phyloP scores from a whole-genome alignment of 1,284 basidiomycete species.

The Phylloboletellus chloephorus region DNA sequence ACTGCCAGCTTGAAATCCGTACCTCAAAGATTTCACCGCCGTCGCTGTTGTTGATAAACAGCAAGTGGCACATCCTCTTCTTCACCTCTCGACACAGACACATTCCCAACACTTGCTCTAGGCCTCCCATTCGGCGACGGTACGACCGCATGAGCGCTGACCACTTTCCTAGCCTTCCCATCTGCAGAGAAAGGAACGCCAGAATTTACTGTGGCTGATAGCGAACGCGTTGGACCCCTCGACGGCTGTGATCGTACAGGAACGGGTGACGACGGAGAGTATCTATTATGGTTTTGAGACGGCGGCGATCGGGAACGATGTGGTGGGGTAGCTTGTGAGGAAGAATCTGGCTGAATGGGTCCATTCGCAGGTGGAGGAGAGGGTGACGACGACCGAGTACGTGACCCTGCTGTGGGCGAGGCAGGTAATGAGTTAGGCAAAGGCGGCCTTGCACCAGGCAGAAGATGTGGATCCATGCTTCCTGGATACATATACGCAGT shows the following conservation, averaged over 20 bases:
- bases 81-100: slow-evolving; percentile 37
- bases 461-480: slow-evolving; percentile 18
- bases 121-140: slow-evolving; percentile 38
- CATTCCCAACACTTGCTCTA: slow-evolving; percentile 34
- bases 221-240: slow-evolving; percentile 52
- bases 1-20: background rate
- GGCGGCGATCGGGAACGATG: slow-evolving; percentile 35
- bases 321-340: slow-evolving; percentile 13
- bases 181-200: slow-evolving; percentile 42
- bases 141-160: slow-evolving; percentile 57
- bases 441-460: slow-evolving; percentile 15
- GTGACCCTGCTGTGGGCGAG: slow-evolving; percentile 14
- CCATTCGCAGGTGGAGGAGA: slow-evolving; percentile 31
- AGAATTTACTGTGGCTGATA: slow-evolving; percentile 57
- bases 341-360: slow-evolving; percentile 12
- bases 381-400: slow-evolving; percentile 12
- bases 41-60: slow-evolving; percentile 67
- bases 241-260: slow-evolving; percentile 28
- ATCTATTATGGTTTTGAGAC: slow-evolving; percentile 37
- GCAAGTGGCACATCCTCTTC: slow-evolving; percentile 76
- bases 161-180: slow-evolving; percentile 56
- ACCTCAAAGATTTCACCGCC: slow-evolving; percentile 37
- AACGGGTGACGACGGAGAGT: slow-evolving; percentile 28
- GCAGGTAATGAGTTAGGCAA: slow-evolving; percentile 11
- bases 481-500: slow-evolving; percentile 20